Conservation (phyloP, 257 asterid genomes). For the Nemophila menziesii region DNA sequence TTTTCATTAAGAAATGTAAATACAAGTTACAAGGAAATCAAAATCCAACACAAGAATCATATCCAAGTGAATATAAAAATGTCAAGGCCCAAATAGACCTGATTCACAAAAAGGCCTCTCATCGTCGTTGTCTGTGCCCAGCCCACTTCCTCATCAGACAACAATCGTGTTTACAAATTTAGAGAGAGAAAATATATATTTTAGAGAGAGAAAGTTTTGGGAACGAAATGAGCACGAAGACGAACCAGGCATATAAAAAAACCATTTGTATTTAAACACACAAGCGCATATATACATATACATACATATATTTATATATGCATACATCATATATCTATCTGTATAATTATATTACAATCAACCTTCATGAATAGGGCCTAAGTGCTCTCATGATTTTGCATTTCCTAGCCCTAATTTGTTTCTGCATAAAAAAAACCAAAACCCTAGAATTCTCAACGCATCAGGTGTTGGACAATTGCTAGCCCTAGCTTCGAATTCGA, state of each 20-base stretch:
- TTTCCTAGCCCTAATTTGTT: conserved; percentile 25
- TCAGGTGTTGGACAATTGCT: conserved; percentile 13
- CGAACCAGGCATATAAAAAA: conserved; percentile 13
- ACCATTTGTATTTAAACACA: background rate
- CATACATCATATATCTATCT: conserved; percentile 6
- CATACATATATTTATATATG: conserved; percentile 1
- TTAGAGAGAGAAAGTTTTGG: conserved; percentile 27
- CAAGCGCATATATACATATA: conserved; percentile 7
- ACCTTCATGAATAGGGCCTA: conserved; percentile 2
- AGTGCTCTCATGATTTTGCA: conserved; percentile 14
- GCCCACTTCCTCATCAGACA: conserved; percentile 22
- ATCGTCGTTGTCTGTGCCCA: conserved; percentile 29
- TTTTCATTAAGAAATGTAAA: no score
- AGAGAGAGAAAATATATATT: conserved; percentile 24
- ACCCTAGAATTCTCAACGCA: conserved; percentile 32
- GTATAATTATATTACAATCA: background rate
- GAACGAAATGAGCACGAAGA: conserved; percentile 23
- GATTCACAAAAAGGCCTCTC: conserved; percentile 15
- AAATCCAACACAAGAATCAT: no score
- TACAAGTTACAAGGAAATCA: no score
- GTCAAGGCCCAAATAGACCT: conserved; percentile 21
- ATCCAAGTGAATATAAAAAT: background rate
- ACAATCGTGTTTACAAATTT: conserved; percentile 17
- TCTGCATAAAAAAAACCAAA: conserved; percentile 24
- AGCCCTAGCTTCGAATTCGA: conserved; percentile 15